These are phyloP conservation scores for Aspergillus hiratsukae DNA, from an alignment of 2,329 filamentous ascomycete species.

Conservation along the genomic window DNA sequence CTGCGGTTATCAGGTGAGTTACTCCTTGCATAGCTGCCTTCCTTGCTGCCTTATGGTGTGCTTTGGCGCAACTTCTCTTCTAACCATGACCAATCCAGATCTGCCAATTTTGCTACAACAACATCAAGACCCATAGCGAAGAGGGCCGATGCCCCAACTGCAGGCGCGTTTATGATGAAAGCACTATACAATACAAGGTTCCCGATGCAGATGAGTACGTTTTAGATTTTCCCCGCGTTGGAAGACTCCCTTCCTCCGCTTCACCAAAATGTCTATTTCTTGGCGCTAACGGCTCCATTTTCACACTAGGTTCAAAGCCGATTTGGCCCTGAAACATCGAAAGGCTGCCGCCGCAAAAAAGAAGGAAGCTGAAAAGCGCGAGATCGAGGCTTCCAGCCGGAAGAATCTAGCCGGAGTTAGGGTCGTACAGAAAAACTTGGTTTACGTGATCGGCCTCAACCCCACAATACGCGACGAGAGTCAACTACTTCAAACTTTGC, in stretches of 20 bases:
- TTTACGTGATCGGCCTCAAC: slow-evolving; percentile 93
- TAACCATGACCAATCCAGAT: slow-evolving; percentile 55
- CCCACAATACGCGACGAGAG: slow-evolving; percentile 91
- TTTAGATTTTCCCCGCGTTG: not conserved
- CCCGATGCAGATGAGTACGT: slow-evolving; percentile 91
- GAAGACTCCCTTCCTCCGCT: slow-evolving; percentile 1
- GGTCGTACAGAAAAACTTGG: slow-evolving; percentile 96
- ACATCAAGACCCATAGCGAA: slow-evolving; percentile 91
- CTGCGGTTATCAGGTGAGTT: slow-evolving; percentile 88
- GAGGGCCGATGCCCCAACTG: slow-evolving; percentile 98
- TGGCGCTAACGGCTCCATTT: slow-evolving; percentile 18
- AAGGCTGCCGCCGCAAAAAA: slow-evolving; percentile 87
- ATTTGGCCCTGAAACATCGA: slow-evolving; percentile 66
- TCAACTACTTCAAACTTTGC: slow-evolving; percentile 74
- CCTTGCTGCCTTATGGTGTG: not conserved
- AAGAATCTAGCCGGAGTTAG: slow-evolving; percentile 94
- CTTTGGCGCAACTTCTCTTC: slow-evolving; percentile 8
- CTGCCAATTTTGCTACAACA: slow-evolving; percentile 99
- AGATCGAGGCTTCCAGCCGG: slow-evolving; percentile 90
- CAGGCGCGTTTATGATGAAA: slow-evolving; percentile 90
- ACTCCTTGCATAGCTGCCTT: not conserved
- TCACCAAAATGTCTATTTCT: not conserved
- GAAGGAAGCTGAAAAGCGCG: slow-evolving; percentile 92
- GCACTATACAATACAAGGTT: slow-evolving; percentile 94
- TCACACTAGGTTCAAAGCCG: slow-evolving; percentile 45